Base-by-base conservation (phyloP, 345 rosid genomes). In the Eutrema japonicum region DNA sequence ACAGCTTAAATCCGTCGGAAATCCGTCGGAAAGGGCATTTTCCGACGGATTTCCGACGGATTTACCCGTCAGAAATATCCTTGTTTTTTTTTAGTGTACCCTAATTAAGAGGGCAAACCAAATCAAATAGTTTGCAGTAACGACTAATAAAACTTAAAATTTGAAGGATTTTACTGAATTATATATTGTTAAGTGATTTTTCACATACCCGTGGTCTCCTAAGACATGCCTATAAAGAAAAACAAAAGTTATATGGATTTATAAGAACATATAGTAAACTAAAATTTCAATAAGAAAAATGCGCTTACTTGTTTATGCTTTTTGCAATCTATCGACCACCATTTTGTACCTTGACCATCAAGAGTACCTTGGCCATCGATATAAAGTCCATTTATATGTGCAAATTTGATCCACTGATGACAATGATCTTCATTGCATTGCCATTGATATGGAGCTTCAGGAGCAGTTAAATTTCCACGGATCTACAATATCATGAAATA, bases 271-370 rank as follows among this genome's bases (percentile, higher is more conserved):
- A 75, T 37, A 47, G 5, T 36, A 6, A 27, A 55, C 35, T 8
- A n/a, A 38, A 48, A 11, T 27, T 10, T 2, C 3, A 55, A 22
- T 22, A 22, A 22, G 26, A 22, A 22, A 49, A 67, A 3, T 8
- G 32, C 18, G 43, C 75, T 62, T 70, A 76, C 81, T 13, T 37
- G 64, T 61, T 77, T 65, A 61, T 81, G 30, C 8, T 48, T 14
- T n/a, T 68, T 40, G 65, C 81, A 68, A 60, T 69, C 6, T 42
- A 71, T 42, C 2, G 82, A 68, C 88, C 91, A 86, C 87, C 91
- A 83, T 1, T 38, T 76, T 35, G 71, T 14, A 32, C 91, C 91
- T 49, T 60, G 71, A 16, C 87, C 86, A 70, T 84, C 70, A 70
- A 86, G n/a, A 33, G 74, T 60, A 8, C 90, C 91, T 27, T 33